These are phyloP conservation scores for Canna indica DNA, from an alignment of 176 grass and related monocot genomes.

Conservation along the genomic window DNA sequence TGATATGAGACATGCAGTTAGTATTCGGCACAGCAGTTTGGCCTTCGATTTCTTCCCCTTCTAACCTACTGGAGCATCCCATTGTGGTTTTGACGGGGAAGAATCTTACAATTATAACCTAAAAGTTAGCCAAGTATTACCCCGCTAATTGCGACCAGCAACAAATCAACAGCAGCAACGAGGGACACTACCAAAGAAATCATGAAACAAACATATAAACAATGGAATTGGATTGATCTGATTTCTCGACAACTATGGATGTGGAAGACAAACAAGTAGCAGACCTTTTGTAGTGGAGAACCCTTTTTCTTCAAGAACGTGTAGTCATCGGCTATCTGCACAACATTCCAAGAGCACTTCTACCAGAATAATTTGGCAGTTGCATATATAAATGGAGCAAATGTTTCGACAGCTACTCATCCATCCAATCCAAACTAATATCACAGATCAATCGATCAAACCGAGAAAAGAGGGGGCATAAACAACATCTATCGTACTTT, in stretches of 20 bases:
- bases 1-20: too few species aligned
- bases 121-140: too few species aligned
- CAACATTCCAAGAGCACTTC: background rate
- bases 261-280: background rate
- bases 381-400: background rate
- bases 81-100: too few species aligned
- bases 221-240: background rate
- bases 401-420: background rate
- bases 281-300: background rate
- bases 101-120: too few species aligned
- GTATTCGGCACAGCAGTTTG: too few species aligned
- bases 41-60: too few species aligned
- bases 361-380: background rate
- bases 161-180: background rate
- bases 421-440: background rate
- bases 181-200: background rate
- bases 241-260: background rate
- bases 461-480: constrained; percentile 5
- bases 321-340: background rate
- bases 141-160: too few species aligned
- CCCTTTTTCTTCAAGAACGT: background rate
- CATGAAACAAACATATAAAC: background rate
- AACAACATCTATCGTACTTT: constrained; percentile 50
- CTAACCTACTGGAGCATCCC: too few species aligned
- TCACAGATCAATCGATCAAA: background rate